phyloP scores from a whole-genome alignment of 2,329 filamentous ascomycete species.

The Davidsoniella neocaledoniae region DNA sequence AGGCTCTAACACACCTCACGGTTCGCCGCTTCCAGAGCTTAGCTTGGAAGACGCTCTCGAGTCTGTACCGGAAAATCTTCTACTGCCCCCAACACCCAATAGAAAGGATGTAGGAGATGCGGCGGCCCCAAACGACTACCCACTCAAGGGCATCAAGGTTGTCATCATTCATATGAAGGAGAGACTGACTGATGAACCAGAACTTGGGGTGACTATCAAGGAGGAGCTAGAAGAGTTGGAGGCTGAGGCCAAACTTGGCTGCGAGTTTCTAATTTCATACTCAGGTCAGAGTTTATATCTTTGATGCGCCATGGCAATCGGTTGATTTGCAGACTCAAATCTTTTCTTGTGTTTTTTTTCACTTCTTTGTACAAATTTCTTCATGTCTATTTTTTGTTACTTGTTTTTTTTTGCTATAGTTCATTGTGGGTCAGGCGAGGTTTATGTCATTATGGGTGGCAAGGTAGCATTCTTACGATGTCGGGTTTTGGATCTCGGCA shows the following conservation, averaged over 20 bases:
- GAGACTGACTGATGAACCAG: constrained; percentile 52
- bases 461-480: no score
- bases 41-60: constrained; percentile 11
- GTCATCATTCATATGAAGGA: constrained; percentile 95
- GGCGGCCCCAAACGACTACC: constrained; percentile 20
- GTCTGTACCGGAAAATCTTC: constrained; percentile 22
- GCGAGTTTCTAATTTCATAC: constrained; percentile 58
- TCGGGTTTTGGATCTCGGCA: no score
- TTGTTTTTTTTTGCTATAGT: no score
- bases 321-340: neutral
- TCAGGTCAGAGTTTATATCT: constrained; percentile 44
- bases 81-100: constrained; percentile 30
- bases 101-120: constrained; percentile 17
- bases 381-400: constrained; percentile 1
- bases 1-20: constrained; percentile 9
- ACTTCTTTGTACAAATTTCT: constrained; percentile 2
- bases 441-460: no score
- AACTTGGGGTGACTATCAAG: constrained; percentile 49
- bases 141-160: constrained; percentile 57
- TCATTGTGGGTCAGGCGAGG: no score
- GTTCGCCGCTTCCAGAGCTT: constrained; percentile 3
- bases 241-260: constrained; percentile 49
- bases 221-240: constrained; percentile 52
- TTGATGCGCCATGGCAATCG: constrained; percentile 18
- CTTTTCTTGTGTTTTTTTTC: constrained; percentile 5